phyloP scores from a whole-genome alignment of 139 green algal genomes.

The Zygnema circumcarinatum region DNA sequence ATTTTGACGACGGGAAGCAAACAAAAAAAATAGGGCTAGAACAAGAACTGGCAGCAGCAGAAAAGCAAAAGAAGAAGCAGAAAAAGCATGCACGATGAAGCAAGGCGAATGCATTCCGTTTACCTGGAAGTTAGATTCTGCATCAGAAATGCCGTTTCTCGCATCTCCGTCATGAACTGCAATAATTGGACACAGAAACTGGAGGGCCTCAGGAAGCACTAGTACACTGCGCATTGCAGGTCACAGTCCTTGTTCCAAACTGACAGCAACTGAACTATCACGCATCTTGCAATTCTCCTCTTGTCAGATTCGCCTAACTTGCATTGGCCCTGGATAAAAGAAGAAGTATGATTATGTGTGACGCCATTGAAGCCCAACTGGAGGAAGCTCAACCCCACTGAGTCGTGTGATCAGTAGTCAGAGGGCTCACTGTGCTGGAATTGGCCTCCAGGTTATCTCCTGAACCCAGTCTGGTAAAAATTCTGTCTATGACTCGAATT shows the following conservation, averaged over 20 bases:
- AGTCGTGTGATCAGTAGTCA: too few relatives aligned
- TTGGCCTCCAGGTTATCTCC: conserved; percentile 74
- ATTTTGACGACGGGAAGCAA: too few relatives aligned
- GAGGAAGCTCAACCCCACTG: too few relatives aligned
- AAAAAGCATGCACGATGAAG: too few relatives aligned
- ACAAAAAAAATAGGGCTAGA: conserved; percentile 1
- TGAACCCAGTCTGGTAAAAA: conserved; percentile 92
- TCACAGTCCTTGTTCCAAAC: background rate
- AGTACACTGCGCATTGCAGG: too few relatives aligned
- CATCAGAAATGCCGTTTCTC: conserved; percentile 79
- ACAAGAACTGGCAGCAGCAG: background rate
- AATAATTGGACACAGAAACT: conserved; percentile 1
- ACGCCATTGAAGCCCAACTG: too few relatives aligned
- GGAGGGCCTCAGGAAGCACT: too few relatives aligned
- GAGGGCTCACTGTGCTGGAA: conserved; percentile 58
- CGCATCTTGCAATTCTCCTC: background rate
- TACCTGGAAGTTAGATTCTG: conserved; percentile 64
- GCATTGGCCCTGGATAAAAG: too few relatives aligned
- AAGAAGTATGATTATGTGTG: too few relatives aligned
- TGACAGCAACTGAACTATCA: background rate
- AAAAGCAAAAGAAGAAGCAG: too few relatives aligned
- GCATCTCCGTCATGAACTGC: conserved; percentile 74
- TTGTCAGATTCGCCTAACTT: too few relatives aligned
- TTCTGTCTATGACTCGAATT: conserved; percentile 78
- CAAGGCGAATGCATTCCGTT: too few relatives aligned